Percentiles rank a stretch among this genome's conserved stretches.
These are phyloP conservation scores for Phytophthora citrophthora DNA, from an alignment of 352 stramenopile species.

Conservation along the genomic window DNA sequence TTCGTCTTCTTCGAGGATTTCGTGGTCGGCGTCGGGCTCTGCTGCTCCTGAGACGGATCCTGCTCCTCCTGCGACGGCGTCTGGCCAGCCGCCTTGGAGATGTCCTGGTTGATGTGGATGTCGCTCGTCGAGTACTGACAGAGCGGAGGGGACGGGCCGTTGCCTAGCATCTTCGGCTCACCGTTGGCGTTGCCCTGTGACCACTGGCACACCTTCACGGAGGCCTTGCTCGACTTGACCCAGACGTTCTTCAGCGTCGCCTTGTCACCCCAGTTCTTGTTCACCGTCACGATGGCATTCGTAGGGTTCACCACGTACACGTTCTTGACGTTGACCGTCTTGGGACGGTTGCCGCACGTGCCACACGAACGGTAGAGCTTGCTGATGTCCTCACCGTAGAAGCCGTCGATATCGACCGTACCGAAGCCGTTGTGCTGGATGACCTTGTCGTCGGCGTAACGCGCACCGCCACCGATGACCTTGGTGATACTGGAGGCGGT, in stretches of 20 bases:
- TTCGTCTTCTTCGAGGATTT: not conserved
- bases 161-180: not conserved
- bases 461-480: not conserved
- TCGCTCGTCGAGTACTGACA: slow-evolving; percentile 25
- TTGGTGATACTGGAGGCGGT: not conserved
- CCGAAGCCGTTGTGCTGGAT: not conserved
- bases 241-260: too few relatives aligned
- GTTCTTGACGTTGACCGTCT: not conserved
- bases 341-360: not conserved
- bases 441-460: not conserved
- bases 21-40: not conserved
- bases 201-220: not conserved
- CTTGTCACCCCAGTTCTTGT: not conserved
- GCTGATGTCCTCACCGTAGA: not conserved
- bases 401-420: not conserved
- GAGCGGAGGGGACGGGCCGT: not conserved
- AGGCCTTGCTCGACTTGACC: too few relatives aligned
- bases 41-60: too few relatives aligned
- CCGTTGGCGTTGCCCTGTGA: not conserved
- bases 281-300: not conserved
- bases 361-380: not conserved
- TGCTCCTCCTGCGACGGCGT: not conserved
- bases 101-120: slow-evolving; percentile 27
- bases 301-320: not conserved
- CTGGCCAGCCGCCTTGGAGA: slow-evolving; percentile 8